phyloP scores from a whole-genome alignment of 768 basidiomycete genomes.

The Macrocybe gigantea region DNA sequence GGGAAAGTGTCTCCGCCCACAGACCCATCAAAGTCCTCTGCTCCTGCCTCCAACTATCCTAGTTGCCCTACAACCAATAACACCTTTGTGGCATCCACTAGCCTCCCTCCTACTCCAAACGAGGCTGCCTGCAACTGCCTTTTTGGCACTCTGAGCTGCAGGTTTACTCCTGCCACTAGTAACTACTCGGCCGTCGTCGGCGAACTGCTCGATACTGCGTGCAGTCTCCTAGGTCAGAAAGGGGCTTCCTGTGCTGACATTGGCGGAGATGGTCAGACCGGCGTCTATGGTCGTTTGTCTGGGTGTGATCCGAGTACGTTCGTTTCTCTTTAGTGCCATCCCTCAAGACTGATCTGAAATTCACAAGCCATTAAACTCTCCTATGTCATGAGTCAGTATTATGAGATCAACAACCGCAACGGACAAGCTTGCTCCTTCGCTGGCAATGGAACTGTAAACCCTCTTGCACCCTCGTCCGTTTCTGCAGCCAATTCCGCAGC shows the following conservation, averaged over 20 bases:
- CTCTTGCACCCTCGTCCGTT: conserved; percentile 40
- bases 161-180: conserved; percentile 57
- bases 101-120: conserved; percentile 81
- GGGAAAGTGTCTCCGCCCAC: conserved; percentile 49
- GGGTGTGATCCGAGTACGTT: conserved; percentile 74
- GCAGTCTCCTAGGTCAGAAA: conserved; percentile 63
- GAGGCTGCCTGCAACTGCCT: conserved; percentile 76
- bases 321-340: background rate
- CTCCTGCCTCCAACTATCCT: conserved; percentile 45
- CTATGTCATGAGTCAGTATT: conserved; percentile 78
- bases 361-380: conserved; percentile 72
- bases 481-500: conserved; percentile 50
- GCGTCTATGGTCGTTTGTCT: conserved; percentile 71
- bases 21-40: conserved; percentile 41
- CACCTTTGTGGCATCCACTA: conserved; percentile 59
- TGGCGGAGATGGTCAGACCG: conserved; percentile 63
- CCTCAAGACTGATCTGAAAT: conserved; percentile 4
- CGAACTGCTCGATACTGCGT: conserved; percentile 58
- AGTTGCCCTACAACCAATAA: conserved; percentile 59
- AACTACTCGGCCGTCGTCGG: conserved; percentile 62
- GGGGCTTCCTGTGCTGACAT: conserved; percentile 66
- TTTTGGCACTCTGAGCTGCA: conserved; percentile 61
- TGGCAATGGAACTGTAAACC: conserved; percentile 80
- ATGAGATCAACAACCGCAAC: conserved; percentile 54
- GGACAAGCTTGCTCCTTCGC: conserved; percentile 67